Evolutionary conservation across 257 asterid species (phyloP).

Genomic region (Nicotiana knightiana): DNA sequence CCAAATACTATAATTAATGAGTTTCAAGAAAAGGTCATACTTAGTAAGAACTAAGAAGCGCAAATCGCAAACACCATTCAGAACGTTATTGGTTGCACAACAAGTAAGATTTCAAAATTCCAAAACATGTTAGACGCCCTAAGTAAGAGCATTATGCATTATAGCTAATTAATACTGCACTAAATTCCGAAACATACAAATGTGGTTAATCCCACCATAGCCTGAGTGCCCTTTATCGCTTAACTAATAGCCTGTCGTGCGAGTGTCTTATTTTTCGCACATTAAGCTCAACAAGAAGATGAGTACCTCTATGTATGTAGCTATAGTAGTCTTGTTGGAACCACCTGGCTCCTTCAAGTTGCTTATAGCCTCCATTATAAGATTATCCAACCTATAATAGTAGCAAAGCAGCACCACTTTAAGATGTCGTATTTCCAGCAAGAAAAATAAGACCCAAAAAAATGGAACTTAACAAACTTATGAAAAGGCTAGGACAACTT

Average conservation of each 20-base stretch:
- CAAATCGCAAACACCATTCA: background rate
- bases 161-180: background rate
- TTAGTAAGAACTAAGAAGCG: background rate
- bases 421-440: background rate
- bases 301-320: constrained; percentile 80
- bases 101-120: background rate
- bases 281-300: background rate
- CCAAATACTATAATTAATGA: background rate
- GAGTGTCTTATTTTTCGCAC: background rate
- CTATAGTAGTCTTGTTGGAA: constrained; percentile 79
- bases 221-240: no score
- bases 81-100: background rate
- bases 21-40: background rate
- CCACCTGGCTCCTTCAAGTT: constrained; percentile 77
- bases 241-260: no score
- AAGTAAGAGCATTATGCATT: background rate
- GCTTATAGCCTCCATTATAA: constrained; percentile 86
- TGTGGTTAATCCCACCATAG: no score
- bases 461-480: background rate
- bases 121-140: background rate
- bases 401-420: constrained; percentile 11
- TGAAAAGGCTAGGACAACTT: background rate
- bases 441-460: background rate
- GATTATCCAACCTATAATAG: constrained; percentile 76
- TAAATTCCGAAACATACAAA: background rate